A percentile compares a stretch with the other conserved stretches of the same genome.
Conservation (phyloP, 148 eudicot genomes). For the Drosera capensis region DNA sequence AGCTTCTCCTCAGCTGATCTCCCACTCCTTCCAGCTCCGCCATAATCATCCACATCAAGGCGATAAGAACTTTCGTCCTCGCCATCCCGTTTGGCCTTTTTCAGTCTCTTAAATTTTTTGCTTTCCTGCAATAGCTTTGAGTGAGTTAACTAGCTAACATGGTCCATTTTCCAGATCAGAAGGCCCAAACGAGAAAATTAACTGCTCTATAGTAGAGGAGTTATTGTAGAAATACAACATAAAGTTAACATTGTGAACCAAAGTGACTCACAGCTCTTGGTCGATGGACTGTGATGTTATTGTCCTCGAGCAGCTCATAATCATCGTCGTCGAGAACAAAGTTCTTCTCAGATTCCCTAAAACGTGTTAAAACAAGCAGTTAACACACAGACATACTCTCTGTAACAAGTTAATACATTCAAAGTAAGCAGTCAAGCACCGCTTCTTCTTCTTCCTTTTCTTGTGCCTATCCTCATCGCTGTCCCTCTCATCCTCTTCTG, state of each 20-base stretch:
- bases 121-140: slow-evolving; percentile 17
- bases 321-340: slow-evolving; percentile 52
- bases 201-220: no score
- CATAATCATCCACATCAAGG: slow-evolving; percentile 59
- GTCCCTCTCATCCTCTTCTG: slow-evolving; percentile 30
- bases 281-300: slow-evolving; percentile 35
- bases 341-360: slow-evolving; percentile 22
- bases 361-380: neutral
- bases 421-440: slow-evolving; percentile 9
- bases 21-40: slow-evolving; percentile 32
- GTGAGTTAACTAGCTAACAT: slow-evolving; percentile 3
- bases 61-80: slow-evolving; percentile 49
- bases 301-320: slow-evolving; percentile 50
- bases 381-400: slow-evolving; percentile 5
- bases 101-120: slow-evolving; percentile 44
- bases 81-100: slow-evolving; percentile 40
- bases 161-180: no score
- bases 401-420: slow-evolving; percentile 12
- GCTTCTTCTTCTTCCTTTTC: slow-evolving; percentile 44
- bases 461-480: slow-evolving; percentile 38
- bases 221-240: neutral
- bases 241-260: neutral
- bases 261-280: slow-evolving; percentile 28
- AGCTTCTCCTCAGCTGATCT: slow-evolving; percentile 26
- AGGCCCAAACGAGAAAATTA: no score